Evolutionary conservation across 2,329 filamentous ascomycete genomes (phyloP), one percentile per base, ranked within the genome.

Genomic region (Stagonosporopsis vannaccii): DNA sequence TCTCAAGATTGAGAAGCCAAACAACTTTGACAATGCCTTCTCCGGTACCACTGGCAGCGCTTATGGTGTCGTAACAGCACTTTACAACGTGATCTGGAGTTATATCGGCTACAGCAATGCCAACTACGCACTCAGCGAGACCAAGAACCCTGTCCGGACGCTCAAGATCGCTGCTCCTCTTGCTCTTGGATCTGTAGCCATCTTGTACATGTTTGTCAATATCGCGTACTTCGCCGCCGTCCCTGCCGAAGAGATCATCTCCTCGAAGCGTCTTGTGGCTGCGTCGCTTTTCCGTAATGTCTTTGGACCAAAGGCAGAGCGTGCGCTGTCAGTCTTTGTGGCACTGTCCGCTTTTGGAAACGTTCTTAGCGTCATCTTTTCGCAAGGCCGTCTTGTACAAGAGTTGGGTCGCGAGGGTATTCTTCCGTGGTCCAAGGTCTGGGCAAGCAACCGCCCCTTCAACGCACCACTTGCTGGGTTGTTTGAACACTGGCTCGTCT

Each of bases 31-130:
- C 61, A 81, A 87, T 56, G 83, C 86, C 9, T 90, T 90, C 60
- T 81, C 83, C 42, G 87, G 87, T 8, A 90, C 87, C 5, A 88
- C 85, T 0, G 84, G 85, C 7, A 87, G 83, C 62, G 82, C 85
- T 1, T 90, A 90, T 61, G 86, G 85, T 43, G 81, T 89, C 30
- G 86, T 89, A n/a, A 89, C 85, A 1, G 87, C 88, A 0, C 76
- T 90, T 0, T 90, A 89, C 79, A 90, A 89, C 63, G 87, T 90
- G 59, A 87, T 90, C 66, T 90, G 87, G 83, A 86, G 83, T 58
- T 90, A 86, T 66, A 83, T 88, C 61, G 87, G 87, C 22, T 88
- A 87, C 79, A 84, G 81, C 76, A 89, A 89, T 71, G 87, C 86
- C 70, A 89, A 89, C 76, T 88, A 89, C 66, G 85, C 84, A 13